phyloP scores from a whole-genome alignment of 2,329 filamentous ascomycete species.

The Monilinia polystroma region DNA sequence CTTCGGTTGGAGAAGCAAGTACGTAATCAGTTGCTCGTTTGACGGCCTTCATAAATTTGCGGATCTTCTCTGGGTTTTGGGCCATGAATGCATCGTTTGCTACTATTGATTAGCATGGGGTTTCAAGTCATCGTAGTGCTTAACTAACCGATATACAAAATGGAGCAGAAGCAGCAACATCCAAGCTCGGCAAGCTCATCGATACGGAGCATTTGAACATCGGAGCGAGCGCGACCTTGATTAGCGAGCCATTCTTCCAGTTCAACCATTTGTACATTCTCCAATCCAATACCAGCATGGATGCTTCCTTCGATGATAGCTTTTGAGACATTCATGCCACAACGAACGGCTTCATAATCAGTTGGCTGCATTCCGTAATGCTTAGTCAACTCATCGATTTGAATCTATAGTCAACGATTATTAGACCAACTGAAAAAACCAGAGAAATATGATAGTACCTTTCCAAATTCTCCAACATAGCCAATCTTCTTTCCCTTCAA shows the following conservation, averaged over 20 bases:
- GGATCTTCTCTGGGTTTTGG: constrained; percentile 64
- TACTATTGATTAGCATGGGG: constrained; percentile 16
- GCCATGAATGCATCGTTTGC: constrained; percentile 66
- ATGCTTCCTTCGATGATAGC: constrained; percentile 72
- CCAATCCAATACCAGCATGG: constrained; percentile 73
- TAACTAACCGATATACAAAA: constrained; percentile 67
- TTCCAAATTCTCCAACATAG: constrained; percentile 79
- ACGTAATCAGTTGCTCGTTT: constrained; percentile 75
- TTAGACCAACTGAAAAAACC: background rate
- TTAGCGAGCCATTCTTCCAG: constrained; percentile 70
- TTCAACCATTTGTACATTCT: constrained; percentile 83
- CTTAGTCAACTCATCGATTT: constrained; percentile 77
- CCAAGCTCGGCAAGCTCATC: constrained; percentile 76
- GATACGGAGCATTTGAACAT: constrained; percentile 79
- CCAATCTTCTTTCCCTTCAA: constrained; percentile 76
- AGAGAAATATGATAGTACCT: constrained; percentile 41
- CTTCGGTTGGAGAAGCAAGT: constrained; percentile 58
- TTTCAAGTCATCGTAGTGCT: background rate
- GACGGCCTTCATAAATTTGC: constrained; percentile 68
- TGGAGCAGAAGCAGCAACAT: constrained; percentile 82
- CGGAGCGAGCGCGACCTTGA: constrained; percentile 61
- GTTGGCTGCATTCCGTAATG: constrained; percentile 72
- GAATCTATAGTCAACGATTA: constrained; percentile 52
- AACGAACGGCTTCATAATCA: constrained; percentile 75
- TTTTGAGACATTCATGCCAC: constrained; percentile 78